These are phyloP conservation scores for Collybia sp. DNA, from an alignment of 768 basidiomycete species.

Conservation along the genomic window DNA sequence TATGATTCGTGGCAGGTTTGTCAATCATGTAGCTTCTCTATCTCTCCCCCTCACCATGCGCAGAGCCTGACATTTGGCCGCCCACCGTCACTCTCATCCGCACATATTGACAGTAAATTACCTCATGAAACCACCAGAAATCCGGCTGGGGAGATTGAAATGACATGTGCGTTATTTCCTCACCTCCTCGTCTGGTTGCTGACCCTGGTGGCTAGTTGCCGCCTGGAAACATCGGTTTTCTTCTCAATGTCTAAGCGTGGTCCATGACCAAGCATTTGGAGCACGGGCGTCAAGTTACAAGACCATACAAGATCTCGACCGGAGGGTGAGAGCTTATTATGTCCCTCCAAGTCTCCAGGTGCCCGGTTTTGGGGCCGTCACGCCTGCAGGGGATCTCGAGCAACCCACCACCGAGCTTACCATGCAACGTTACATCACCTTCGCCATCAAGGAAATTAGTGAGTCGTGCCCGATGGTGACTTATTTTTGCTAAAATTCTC, in stretches of 20 bases:
- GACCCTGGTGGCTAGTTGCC: constrained; percentile 33
- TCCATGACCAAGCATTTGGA: constrained; percentile 68
- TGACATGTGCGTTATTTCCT: constrained; percentile 45
- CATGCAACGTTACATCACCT: constrained; percentile 63
- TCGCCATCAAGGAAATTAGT: constrained; percentile 70
- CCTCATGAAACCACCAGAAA: constrained; percentile 42
- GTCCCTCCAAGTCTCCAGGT: constrained; percentile 63
- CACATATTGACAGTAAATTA: constrained; percentile 53
- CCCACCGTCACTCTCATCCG: constrained; percentile 57
- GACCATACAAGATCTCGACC: constrained; percentile 59
- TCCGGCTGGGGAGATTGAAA: constrained; percentile 48
- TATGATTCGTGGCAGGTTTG: constrained; percentile 71
- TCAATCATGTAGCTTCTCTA: constrained; percentile 3
- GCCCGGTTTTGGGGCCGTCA: constrained; percentile 55
- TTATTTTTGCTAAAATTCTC: constrained; percentile 3
- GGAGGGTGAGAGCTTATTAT: constrained; percentile 59
- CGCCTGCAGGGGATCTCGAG: constrained; percentile 32
- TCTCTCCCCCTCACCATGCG: constrained; percentile 3
- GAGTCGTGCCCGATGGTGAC: constrained; percentile 13
- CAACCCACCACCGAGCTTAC: constrained; percentile 51
- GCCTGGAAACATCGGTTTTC: constrained; percentile 70
- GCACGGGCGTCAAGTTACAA: constrained; percentile 58
- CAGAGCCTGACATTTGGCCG: constrained; percentile 71
- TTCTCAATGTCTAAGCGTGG: constrained; percentile 54
- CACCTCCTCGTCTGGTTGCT: constrained; percentile 2